Conservation (phyloP, 176 grass and related monocot genomes). For the Triticum timopheevii region DNA sequence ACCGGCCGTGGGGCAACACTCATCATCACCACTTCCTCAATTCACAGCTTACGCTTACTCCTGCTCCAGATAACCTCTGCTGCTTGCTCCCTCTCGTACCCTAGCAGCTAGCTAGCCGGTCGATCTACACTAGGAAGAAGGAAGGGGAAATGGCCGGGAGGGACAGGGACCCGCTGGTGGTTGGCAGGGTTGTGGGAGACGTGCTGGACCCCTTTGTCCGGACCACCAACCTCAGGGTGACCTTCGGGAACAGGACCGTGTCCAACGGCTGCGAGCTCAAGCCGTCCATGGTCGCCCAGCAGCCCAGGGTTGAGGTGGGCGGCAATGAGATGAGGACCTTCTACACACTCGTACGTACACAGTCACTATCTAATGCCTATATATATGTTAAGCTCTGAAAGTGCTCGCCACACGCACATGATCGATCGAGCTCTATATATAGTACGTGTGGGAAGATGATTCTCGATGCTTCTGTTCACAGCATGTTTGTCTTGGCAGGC, state of each 20-base stretch:
- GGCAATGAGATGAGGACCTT: constrained; percentile 77
- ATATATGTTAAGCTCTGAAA: neutral
- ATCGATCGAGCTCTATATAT: too few species aligned
- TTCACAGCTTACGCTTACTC: neutral
- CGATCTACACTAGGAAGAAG: neutral
- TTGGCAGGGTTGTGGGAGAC: constrained; percentile 88
- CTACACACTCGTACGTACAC: constrained; percentile 70
- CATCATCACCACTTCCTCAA: neutral
- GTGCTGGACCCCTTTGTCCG: constrained; percentile 74
- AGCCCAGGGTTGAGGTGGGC: constrained; percentile 79
- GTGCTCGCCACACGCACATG: neutral
- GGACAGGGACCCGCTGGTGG: constrained; percentile 63
- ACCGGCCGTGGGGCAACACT: neutral
- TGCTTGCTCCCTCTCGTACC: neutral
- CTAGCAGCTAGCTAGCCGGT: neutral
- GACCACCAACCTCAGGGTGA: constrained; percentile 47
- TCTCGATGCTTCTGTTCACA: too few species aligned
- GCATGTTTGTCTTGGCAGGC: too few species aligned
- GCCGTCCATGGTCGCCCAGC: constrained; percentile 69
- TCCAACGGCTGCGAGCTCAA: constrained; percentile 78
- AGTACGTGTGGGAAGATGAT: too few species aligned
- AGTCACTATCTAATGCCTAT: too few species aligned
- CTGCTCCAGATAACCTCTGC: neutral
- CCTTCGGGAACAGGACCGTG: constrained; percentile 43
- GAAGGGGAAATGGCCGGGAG: constrained; percentile 36